Evolutionary conservation across 192 early-diverging fungal genomes (phyloP), one percentile per base, ranked within the genome.

Genomic region (Mortierella antarctica): DNA sequence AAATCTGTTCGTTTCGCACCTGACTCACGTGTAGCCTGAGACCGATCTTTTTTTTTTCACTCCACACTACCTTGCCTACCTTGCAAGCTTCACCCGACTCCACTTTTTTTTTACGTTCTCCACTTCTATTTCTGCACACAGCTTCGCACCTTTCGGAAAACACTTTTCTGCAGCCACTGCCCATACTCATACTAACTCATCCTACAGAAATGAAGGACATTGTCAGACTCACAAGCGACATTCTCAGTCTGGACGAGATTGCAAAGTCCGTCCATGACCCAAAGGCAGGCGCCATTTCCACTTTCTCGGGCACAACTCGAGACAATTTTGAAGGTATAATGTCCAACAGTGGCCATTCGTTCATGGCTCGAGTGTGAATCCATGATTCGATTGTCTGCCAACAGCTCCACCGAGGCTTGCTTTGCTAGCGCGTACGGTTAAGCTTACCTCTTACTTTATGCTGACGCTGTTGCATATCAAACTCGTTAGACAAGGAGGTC

Each of bases 291-390:
- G 96, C 96, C 1, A 93, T 96, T 55, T 89, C 93, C 2, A 93
- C 93, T 0, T 98, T 98, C 82, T 88, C 89, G 17, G 96, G 96
- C 13, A 98, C 95, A 0, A 98, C 96, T 0, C 87, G 96, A 12
- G 84, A 94, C 74, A 91, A 84, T 51, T 98, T 96, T 75, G 78
- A 93, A 70, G 94, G 96, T 92, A 83, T 63, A 50, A 2, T 31
- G 31, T 31, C 31, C 31, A 31, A 56, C 54, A 56, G 21, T 9
- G 1, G 4, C 49, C 49, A 17, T 17, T 50, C 6, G 6, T 8
- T 9, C 4, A 57, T 20, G 21, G 20, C 17, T 57, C 55, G n/a
- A 10, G 55, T 21, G 14, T 57, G 14, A 11, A 57, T 5, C 14
- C 17, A 51, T n/a, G 13, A 51, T n/a, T 81, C n/a, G 8, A 74